Conservation (phyloP, 2,329 filamentous ascomycete species). For the Colletotrichum karsti region DNA sequence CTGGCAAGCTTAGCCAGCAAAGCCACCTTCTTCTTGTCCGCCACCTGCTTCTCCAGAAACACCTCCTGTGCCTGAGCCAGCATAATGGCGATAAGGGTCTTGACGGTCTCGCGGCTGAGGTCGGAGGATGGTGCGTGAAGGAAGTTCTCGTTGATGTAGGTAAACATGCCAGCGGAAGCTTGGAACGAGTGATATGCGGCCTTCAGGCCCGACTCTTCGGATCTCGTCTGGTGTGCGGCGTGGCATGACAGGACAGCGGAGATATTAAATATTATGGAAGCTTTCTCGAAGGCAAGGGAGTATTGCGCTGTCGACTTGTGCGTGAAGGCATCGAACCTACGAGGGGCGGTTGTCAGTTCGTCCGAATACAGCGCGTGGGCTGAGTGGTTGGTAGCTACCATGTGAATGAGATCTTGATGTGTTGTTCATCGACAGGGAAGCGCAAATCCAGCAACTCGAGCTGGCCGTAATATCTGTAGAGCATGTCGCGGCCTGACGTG, state of each 20-base stretch:
- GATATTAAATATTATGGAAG: constrained; percentile 99
- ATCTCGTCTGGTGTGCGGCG: constrained; percentile 90
- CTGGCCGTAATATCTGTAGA: constrained; percentile 98
- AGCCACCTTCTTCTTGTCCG: constrained; percentile 91
- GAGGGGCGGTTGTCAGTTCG: constrained; percentile 13
- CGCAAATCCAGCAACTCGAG: constrained; percentile 92
- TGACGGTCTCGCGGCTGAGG: constrained; percentile 93
- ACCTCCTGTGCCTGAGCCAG: constrained; percentile 97
- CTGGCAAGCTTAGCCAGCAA: constrained; percentile 92
- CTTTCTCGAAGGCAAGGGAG: constrained; percentile 96
- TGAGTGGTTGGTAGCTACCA: constrained; percentile 69
- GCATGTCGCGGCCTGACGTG: constrained; percentile 87
- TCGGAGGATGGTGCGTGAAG: constrained; percentile 97
- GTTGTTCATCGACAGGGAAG: constrained; percentile 97
- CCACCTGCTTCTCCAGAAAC: constrained; percentile 94
- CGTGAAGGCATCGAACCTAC: constrained; percentile 98
- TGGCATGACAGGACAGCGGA: constrained; percentile 96
- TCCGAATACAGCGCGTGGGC: neutral
- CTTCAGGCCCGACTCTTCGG: constrained; percentile 92
- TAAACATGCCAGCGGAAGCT: constrained; percentile 98
- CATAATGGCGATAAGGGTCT: constrained; percentile 91
- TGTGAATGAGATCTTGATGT: constrained; percentile 98
- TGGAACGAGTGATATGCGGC: constrained; percentile 98
- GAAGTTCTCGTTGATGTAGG: constrained; percentile 99
- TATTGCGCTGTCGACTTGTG: constrained; percentile 98